Base-by-base conservation (phyloP, 805 yeast species). In the Zygosaccharomyces bisporus region DNA sequence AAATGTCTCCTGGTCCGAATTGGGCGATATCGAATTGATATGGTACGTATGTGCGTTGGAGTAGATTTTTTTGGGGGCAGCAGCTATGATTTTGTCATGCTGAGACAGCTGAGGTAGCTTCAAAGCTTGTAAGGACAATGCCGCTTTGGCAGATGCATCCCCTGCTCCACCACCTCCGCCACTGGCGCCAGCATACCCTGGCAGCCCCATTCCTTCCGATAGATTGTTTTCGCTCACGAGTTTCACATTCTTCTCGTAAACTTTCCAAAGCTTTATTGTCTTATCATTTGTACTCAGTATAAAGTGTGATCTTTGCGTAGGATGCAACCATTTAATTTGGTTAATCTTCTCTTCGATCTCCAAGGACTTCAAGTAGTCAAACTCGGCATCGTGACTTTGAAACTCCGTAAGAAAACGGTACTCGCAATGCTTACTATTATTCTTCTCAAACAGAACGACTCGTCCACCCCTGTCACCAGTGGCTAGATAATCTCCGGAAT, bases 381-480 rank as follows among this genome's bases (percentile, higher is more conserved):
- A 93, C 67, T 93, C 99, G 7, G 98, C 97, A 68, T 93, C 99
- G 69, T 93, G 99, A 63, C 89, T 79, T 72, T 93, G 99, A 68
- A 93, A 93, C 66, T 93, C 99, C 16, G 98, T 93, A 61, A 86
- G 83, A 69, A 93, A 93, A 60, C 88, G 81, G 70, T 93, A 95
- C 67, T 95, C 99, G 67, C 97, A 90, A 40, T 76, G 58, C 76
- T 83, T 66, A 59, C 80, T 80, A 53, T 70, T 82, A 64, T 87
- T 89, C 57, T 98, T 78, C 67, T 93, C 98, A 67, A 93, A 93
- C 43, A 93, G 68, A 12, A 93, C 99, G 33, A 93, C 97, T 52
- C 99, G 78, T 21, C 99, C 99, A 43, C 99, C 99, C 61, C 90
- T 82, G 70, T 93, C 99, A 50, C 99, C 99, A 1, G 99, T 93